phyloP scores from a whole-genome alignment of 2,329 filamentous ascomycete genomes.

The Fusarium sp. region DNA sequence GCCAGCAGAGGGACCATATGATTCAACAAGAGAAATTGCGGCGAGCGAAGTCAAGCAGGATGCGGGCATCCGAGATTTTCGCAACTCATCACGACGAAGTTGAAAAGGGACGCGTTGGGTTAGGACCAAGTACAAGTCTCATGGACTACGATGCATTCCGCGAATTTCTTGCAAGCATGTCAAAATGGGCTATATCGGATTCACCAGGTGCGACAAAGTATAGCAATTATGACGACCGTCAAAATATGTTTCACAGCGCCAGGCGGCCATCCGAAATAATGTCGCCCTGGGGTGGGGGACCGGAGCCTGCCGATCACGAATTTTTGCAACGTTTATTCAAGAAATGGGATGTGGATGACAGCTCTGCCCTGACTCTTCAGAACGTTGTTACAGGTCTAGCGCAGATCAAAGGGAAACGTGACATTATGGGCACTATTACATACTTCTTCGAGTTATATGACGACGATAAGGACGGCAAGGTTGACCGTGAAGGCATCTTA shows the following conservation, averaged over 20 bases:
- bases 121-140: slow-evolving; percentile 86
- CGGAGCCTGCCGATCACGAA: slow-evolving; percentile 87
- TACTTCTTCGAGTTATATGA: slow-evolving; percentile 99
- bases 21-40: slow-evolving; percentile 78
- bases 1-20: slow-evolving; percentile 81
- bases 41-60: slow-evolving; percentile 66
- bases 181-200: slow-evolving; percentile 93
- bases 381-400: slow-evolving; percentile 92
- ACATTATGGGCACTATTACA: slow-evolving; percentile 97
- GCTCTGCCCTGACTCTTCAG: slow-evolving; percentile 82
- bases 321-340: slow-evolving; percentile 89
- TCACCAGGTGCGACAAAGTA: slow-evolving; percentile 67
- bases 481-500: slow-evolving; percentile 94
- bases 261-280: slow-evolving; percentile 54
- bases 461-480: slow-evolving; percentile 87
- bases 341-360: slow-evolving; percentile 84
- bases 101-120: slow-evolving; percentile 85
- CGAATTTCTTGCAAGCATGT: slow-evolving; percentile 88
- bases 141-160: slow-evolving; percentile 99
- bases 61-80: slow-evolving; percentile 50
- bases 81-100: slow-evolving; percentile 58
- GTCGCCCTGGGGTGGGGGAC: slow-evolving; percentile 64
- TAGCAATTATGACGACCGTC: slow-evolving; percentile 58
- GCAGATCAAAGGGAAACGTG: slow-evolving; percentile 87
- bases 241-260: slow-evolving; percentile 67